Conservation (phyloP, 2,329 filamentous ascomycete species). For the Hymenoscyphus salicellus region DNA sequence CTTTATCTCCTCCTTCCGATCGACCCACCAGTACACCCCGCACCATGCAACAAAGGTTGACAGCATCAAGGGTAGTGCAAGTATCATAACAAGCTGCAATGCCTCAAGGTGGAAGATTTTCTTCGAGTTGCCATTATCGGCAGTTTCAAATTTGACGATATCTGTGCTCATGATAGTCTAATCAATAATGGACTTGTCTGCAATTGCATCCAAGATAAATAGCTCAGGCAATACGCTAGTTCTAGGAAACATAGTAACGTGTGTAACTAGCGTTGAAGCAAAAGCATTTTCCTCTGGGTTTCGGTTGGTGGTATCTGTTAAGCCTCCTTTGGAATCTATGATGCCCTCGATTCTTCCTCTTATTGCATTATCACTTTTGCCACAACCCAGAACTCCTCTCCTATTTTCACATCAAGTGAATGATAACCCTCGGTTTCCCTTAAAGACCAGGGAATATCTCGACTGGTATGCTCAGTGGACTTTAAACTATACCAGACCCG, state of each 20-base stretch:
- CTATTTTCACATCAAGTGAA: conserved; percentile 39
- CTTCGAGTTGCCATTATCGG: not conserved
- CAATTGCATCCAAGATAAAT: not conserved
- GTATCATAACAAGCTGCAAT: not conserved
- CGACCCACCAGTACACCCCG: conserved; percentile 35
- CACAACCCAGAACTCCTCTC: conserved; percentile 38
- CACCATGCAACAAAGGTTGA: conserved; percentile 38
- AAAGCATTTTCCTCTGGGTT: conserved; percentile 1
- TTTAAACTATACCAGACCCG: conserved; percentile 42
- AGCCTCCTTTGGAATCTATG: conserved; percentile 5
- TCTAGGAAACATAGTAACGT: conserved; percentile 38
- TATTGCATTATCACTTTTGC: conserved; percentile 39
- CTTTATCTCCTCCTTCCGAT: conserved; percentile 12
- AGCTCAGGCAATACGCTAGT: too few species aligned
- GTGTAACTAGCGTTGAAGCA: conserved; percentile 31
- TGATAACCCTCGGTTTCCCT: conserved; percentile 40
- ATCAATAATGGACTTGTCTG: not conserved
- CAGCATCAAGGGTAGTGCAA: conserved; percentile 38
- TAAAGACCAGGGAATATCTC: conserved; percentile 37
- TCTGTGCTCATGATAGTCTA: not conserved
- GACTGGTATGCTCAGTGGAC: conserved; percentile 32
- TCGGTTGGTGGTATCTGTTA: not conserved
- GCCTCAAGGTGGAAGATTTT: not conserved
- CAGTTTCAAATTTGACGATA: not conserved
- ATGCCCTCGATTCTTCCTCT: conserved; percentile 32